Evolutionary conservation across 1,284 basidiomycete genomes (phyloP).

Genomic region (Trametes sp.): DNA sequence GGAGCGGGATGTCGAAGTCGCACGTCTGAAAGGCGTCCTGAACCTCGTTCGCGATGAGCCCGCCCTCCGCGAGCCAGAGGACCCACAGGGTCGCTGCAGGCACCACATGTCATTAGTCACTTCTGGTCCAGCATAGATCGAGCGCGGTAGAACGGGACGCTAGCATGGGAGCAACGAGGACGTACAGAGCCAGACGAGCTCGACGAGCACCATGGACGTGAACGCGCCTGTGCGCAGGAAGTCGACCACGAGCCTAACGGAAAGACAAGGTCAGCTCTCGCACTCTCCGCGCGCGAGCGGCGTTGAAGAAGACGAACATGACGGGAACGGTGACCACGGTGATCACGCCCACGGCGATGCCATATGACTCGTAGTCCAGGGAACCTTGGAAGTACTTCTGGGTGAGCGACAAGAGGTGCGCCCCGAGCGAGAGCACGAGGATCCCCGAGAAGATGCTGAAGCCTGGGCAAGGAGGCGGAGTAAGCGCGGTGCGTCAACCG

Average conservation of each 20-base stretch:
- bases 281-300: neutral
- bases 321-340: conserved; percentile 34
- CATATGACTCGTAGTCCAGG: conserved; percentile 31
- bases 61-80: conserved; percentile 32
- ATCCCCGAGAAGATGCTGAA: conserved; percentile 25
- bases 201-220: conserved; percentile 40
- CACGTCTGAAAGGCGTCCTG: conserved; percentile 23
- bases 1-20: conserved; percentile 21
- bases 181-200: conserved; percentile 40
- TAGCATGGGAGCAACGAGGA: no score
- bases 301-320: conserved; percentile 30
- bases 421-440: conserved; percentile 33
- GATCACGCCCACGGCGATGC: conserved; percentile 33
- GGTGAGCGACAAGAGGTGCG: conserved; percentile 30
- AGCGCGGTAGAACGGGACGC: no score
- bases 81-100: conserved; percentile 31
- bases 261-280: neutral
- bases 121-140: neutral
- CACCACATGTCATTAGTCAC: neutral
- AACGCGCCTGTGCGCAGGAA: conserved; percentile 33
- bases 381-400: conserved; percentile 23
- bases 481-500: neutral
- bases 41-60: conserved; percentile 24
- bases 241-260: conserved; percentile 36
- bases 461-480: neutral